These are phyloP conservation scores for Pythium phragmiticola DNA, from an alignment of 352 stramenopile genomes.

Conservation along the genomic window DNA sequence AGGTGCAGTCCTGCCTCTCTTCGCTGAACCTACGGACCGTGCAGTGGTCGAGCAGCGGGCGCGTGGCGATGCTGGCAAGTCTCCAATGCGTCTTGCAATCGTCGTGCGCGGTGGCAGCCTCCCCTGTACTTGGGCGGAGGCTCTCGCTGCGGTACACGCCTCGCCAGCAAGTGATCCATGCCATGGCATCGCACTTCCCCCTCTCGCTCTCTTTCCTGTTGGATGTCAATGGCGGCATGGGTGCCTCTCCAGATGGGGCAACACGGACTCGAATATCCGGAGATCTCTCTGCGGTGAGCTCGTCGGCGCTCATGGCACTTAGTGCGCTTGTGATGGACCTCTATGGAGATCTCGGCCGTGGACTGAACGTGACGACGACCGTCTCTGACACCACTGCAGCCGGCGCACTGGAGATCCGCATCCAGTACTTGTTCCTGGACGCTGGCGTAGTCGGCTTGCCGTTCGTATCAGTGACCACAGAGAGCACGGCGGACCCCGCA, in stretches of 20 bases:
- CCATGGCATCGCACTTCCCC: slow-evolving; percentile 6
- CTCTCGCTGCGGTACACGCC: slow-evolving; percentile 17
- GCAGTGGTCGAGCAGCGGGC: slow-evolving; percentile 18
- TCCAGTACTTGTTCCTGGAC: slow-evolving; percentile 27
- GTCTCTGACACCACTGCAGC: not conserved
- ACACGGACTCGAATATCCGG: not conserved
- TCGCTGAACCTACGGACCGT: not conserved
- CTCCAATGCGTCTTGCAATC: slow-evolving; percentile 6
- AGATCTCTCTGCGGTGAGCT: not conserved
- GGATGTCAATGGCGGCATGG: slow-evolving; percentile 15
- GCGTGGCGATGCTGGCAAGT: slow-evolving; percentile 3
- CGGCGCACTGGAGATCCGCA: not conserved
- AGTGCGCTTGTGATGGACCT: slow-evolving; percentile 7
- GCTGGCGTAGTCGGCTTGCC: slow-evolving; percentile 9
- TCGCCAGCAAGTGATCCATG: slow-evolving; percentile 4
- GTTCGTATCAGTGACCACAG: slow-evolving; percentile 15
- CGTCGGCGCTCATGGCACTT: not conserved
- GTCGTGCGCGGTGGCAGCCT: slow-evolving; percentile 5
- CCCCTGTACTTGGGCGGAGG: not conserved
- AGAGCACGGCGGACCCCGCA: not conserved
- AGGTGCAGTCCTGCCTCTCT: slow-evolving; percentile 10
- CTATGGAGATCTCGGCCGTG: slow-evolving; percentile 5
- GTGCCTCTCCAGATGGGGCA: not conserved
- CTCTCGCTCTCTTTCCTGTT: slow-evolving; percentile 16
- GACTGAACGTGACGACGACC: slow-evolving; percentile 11